A percentile compares a stretch with the other conserved stretches of the same genome.
Evolutionary conservation across 805 yeast species (phyloP).

Genomic region (Yarrowia deformans): DNA sequence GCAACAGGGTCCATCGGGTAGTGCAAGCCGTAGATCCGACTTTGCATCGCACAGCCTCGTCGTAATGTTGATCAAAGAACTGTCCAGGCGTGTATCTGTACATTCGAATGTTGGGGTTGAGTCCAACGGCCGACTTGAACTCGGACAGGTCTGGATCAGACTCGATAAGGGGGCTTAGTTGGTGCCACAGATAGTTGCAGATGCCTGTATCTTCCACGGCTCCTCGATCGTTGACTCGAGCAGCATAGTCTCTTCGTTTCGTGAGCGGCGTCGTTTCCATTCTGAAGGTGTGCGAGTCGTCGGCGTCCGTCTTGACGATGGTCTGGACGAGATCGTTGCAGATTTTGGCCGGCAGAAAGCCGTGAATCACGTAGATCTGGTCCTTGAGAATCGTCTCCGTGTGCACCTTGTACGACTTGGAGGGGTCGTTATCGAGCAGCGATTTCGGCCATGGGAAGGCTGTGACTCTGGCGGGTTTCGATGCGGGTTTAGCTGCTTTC

Average conservation of each 20-base stretch:
- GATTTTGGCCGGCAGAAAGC: slow-evolving; percentile 38
- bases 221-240: slow-evolving; percentile 62
- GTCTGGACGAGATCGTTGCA: slow-evolving; percentile 43
- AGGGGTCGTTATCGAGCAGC: slow-evolving; percentile 29
- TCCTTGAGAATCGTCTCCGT: slow-evolving; percentile 31
- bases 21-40: slow-evolving; percentile 50
- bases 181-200: slow-evolving; percentile 56
- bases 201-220: slow-evolving; percentile 52
- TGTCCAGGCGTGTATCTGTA: slow-evolving; percentile 65
- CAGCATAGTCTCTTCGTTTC: slow-evolving; percentile 60
- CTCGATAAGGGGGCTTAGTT: slow-evolving; percentile 47
- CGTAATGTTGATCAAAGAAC: slow-evolving; percentile 67
- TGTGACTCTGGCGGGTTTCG: background rate
- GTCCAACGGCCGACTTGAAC: slow-evolving; percentile 49
- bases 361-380: slow-evolving; percentile 42
- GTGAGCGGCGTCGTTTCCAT: slow-evolving; percentile 54
- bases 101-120: slow-evolving; percentile 63
- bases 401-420: slow-evolving; percentile 12
- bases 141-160: background rate
- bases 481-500: background rate
- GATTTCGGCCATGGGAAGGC: slow-evolving; percentile 28
- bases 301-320: slow-evolving; percentile 38
- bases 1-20: slow-evolving; percentile 66
- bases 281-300: slow-evolving; percentile 2
- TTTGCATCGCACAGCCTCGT: slow-evolving; percentile 58